Evolutionary conservation across 805 yeast species (phyloP).

Genomic region (Pichia cabralensis): DNA sequence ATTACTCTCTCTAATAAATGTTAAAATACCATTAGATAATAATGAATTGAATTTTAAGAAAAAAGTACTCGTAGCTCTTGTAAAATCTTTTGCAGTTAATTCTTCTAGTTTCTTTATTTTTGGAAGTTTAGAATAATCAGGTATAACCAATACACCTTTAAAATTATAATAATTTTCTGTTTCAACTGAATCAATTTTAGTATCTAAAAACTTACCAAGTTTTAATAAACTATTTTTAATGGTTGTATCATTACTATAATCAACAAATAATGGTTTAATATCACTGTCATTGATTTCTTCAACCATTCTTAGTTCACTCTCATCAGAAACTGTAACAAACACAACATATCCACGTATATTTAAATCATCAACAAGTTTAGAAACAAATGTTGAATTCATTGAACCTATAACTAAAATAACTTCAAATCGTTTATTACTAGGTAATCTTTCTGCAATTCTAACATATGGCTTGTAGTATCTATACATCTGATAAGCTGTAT

Average conservation of each 20-base stretch:
- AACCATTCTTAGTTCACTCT: conserved; percentile 42
- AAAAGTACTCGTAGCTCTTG: conserved; percentile 18
- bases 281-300: conserved; percentile 58
- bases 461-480: conserved; percentile 7
- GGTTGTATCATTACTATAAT: conserved; percentile 31
- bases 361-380: conserved; percentile 61
- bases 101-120: conserved; percentile 22
- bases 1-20: conserved; percentile 23
- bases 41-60: conserved; percentile 19
- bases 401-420: conserved; percentile 70
- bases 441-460: conserved; percentile 51
- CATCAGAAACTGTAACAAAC: conserved; percentile 61
- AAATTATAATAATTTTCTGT: conserved; percentile 45
- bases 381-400: conserved; percentile 63
- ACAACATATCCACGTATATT: conserved; percentile 76
- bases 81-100: conserved; percentile 19
- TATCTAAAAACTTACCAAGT: conserved; percentile 37
- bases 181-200: conserved; percentile 33
- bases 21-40: conserved; percentile 22
- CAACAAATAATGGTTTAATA: conserved; percentile 53
- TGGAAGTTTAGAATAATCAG: conserved; percentile 37
- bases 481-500: conserved; percentile 3
- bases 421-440: conserved; percentile 66
- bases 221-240: conserved; percentile 39
- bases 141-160: conserved; percentile 59